Base-by-base conservation (phyloP, 1,284 basidiomycete species). In the Naganishia sp. region DNA sequence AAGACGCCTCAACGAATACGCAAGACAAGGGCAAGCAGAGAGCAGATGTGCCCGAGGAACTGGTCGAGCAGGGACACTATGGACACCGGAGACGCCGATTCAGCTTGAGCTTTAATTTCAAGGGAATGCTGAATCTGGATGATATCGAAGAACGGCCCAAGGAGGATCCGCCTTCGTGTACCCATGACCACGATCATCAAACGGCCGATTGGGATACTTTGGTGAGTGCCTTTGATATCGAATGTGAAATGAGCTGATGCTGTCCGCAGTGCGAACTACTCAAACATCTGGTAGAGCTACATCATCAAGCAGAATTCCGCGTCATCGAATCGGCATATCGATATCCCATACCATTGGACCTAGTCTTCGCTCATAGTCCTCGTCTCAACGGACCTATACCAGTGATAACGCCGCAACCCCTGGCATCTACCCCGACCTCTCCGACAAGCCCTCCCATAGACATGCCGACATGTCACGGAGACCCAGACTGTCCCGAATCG, bases 111-210 rank as follows among this genome's bases (percentile, higher is more conserved):
- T 61, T 61, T 21, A 61, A 61, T 28, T 51, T 61, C 28, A 61
- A 61, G 32, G 47, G 49, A n/a, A 61, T 61, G n/a, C 41, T 61
- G 21, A 51, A 61, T 50, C 41, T 61, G 32, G 58, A 61, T 18
- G 58, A 61, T 51, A 61, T 61, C 13, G 58, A 61, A 23, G 58
- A 61, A 61, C 47, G 58, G 47, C 58, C 50, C 35, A 51, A 61
- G 5, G 58, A 61, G 49, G 25, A 61, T 41, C 47, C 47, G 10
- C 10, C 47, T 39, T 39, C 45, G 32, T 31, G 25, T 17, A 18
- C 28, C 4, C 43, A 47, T 23, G n/a, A 61, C 31, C 9, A 39
- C n/a, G 47, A 23, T 18, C 4, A 39, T 42, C 1, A 21, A 9
- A 35, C 47, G 13, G n/a, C 47, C 4, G 47, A 61, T 51, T 61